These are phyloP conservation scores for Podila clonocystis DNA, from an alignment of 192 early-diverging fungal species.

Conservation along the genomic window DNA sequence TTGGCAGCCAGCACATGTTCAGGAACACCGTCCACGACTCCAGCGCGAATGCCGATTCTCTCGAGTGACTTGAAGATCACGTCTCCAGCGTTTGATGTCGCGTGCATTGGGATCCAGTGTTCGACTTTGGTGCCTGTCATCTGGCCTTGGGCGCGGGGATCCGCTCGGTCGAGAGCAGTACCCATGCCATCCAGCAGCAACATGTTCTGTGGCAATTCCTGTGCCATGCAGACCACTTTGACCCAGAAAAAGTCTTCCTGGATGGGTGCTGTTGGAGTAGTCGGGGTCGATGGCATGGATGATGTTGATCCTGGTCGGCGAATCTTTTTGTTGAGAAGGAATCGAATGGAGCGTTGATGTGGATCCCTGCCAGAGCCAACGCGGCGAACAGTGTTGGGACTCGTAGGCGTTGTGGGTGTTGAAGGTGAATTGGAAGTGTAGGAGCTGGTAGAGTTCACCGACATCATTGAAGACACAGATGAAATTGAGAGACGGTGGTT, in stretches of 20 bases:
- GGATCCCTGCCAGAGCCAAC: conserved; percentile 36
- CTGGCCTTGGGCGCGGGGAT: conserved; percentile 27
- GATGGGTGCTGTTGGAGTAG: conserved; percentile 30
- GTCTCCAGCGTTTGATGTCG: conserved; percentile 55
- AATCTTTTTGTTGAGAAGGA: conserved; percentile 61
- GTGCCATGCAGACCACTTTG: conserved; percentile 30
- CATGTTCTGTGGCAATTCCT: conserved; percentile 36
- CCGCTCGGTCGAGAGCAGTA: conserved; percentile 19
- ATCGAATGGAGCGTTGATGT: conserved; percentile 52
- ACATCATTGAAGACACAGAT: conserved; percentile 54
- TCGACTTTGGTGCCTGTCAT: conserved; percentile 24
- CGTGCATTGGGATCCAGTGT: conserved; percentile 52
- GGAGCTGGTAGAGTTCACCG: conserved; percentile 40
- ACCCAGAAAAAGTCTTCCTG: conserved; percentile 51
- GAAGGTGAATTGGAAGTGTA: conserved; percentile 25
- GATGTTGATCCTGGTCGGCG: conserved; percentile 35
- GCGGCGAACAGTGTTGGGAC: conserved; percentile 34
- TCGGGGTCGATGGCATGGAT: conserved; percentile 32
- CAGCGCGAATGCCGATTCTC: conserved; percentile 59
- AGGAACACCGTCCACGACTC: conserved; percentile 53
- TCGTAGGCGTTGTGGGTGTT: conserved; percentile 23
- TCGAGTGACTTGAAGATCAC: conserved; percentile 57
- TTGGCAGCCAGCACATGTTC: conserved; percentile 24
- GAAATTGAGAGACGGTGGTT: conserved; percentile 54
- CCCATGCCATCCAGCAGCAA: conserved; percentile 28